These are phyloP conservation scores for Colletotrichum sojae DNA, from an alignment of 2,329 filamentous ascomycete genomes.

Conservation along the genomic window DNA sequence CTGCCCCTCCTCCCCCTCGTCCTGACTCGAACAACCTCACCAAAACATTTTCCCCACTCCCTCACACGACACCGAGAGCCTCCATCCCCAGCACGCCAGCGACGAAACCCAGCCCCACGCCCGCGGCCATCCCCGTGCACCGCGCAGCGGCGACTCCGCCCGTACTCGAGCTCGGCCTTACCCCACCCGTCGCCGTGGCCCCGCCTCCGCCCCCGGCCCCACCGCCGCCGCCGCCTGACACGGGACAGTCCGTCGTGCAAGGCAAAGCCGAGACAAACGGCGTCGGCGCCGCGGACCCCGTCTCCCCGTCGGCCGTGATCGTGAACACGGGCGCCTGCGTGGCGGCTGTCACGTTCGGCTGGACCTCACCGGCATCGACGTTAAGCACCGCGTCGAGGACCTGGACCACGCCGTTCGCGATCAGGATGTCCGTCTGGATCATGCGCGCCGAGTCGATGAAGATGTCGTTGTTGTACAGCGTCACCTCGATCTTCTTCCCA, in stretches of 20 bases:
- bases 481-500: constrained; percentile 23
- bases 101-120: constrained; percentile 32
- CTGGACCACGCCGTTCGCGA: constrained; percentile 72
- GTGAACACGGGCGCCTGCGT: constrained; percentile 52
- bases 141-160: constrained; percentile 33
- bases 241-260: constrained; percentile 56
- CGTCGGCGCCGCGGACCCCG: constrained; percentile 50
- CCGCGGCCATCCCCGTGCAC: constrained; percentile 25
- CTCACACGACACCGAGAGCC: constrained; percentile 19
- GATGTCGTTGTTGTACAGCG: constrained; percentile 54
- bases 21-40: background rate
- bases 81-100: constrained; percentile 27
- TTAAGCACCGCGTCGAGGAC: constrained; percentile 69
- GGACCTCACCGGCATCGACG: constrained; percentile 30
- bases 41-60: background rate
- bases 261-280: constrained; percentile 60
- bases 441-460: constrained; percentile 68
- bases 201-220: constrained; percentile 16
- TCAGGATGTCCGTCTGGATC: constrained; percentile 65
- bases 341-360: constrained; percentile 52
- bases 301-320: constrained; percentile 12
- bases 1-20: too few species aligned
- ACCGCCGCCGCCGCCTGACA: constrained; percentile 42
- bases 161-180: constrained; percentile 23
- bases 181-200: constrained; percentile 25